Conservation (phyloP, 2,329 filamentous ascomycete genomes). For the Epichloe coenophiala region DNA sequence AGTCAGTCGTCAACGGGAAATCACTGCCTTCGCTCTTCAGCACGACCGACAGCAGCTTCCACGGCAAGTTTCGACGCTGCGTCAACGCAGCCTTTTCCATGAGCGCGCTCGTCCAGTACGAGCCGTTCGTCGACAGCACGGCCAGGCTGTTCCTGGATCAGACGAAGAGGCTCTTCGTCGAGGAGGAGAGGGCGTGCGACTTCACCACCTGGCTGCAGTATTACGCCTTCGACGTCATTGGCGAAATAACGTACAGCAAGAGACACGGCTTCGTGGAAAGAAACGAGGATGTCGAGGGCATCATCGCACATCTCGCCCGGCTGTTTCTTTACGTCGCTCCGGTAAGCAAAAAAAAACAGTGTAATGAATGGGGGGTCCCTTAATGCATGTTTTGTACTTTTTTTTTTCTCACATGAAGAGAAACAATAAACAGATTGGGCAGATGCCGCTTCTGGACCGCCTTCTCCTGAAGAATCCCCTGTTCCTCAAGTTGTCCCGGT, state of each 20-base stretch:
- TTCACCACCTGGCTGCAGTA: slow-evolving; percentile 43
- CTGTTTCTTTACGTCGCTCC: slow-evolving; percentile 1
- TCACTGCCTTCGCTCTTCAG: not conserved
- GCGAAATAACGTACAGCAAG: slow-evolving; percentile 28
- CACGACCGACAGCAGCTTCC: not conserved
- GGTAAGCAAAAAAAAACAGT: slow-evolving; percentile 8
- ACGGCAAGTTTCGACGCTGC: not conserved
- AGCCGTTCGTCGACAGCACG: not conserved
- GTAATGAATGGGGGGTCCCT: no score
- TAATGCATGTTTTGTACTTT: no score
- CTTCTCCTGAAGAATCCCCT: slow-evolving; percentile 36
- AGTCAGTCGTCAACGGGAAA: not conserved
- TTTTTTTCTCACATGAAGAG: no score
- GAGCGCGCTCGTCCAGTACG: not conserved
- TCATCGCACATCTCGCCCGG: slow-evolving; percentile 19
- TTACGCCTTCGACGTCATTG: slow-evolving; percentile 38
- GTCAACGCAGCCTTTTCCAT: not conserved
- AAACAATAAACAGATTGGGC: slow-evolving; percentile 9
- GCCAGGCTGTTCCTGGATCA: not conserved
- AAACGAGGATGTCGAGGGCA: slow-evolving; percentile 28
- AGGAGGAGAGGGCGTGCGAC: slow-evolving; percentile 20
- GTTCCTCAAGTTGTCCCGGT: slow-evolving; percentile 7
- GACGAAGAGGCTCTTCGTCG: not conserved
- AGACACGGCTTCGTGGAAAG: slow-evolving; percentile 30
- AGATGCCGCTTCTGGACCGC: slow-evolving; percentile 8